Evolutionary conservation across 352 stramenopile species (phyloP).

Genomic region (Globisporangium cystogenes): DNA sequence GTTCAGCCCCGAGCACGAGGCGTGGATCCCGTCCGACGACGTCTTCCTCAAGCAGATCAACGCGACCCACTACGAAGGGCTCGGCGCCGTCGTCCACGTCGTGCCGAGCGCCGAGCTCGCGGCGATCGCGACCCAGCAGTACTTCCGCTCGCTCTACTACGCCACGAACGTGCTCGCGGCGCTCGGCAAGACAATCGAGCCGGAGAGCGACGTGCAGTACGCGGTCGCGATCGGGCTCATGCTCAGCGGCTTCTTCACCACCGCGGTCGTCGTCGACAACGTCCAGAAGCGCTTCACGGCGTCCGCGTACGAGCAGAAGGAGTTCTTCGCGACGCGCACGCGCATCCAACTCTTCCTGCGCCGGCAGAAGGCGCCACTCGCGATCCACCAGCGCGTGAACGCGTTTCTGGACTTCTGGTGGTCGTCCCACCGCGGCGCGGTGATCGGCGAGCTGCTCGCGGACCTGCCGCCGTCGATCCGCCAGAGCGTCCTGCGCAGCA

Average conservation of each 20-base stretch:
- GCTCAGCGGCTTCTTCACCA: constrained; percentile 63
- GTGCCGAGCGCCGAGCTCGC: constrained; percentile 13
- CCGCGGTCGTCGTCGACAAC: constrained; percentile 57
- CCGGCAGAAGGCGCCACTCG: constrained; percentile 39
- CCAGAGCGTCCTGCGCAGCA: constrained; percentile 47
- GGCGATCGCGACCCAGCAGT: constrained; percentile 25
- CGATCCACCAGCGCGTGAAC: constrained; percentile 53
- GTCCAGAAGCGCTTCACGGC: constrained; percentile 62
- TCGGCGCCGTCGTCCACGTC: constrained; percentile 24
- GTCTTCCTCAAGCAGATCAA: constrained; percentile 34
- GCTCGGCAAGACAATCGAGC: constrained; percentile 39
- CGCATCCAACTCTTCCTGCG: constrained; percentile 62
- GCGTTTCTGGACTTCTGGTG: constrained; percentile 70
- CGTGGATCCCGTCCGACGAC: constrained; percentile 44
- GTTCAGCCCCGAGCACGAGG: constrained; percentile 29
- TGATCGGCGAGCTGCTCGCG: constrained; percentile 48
- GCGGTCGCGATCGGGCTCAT: constrained; percentile 47
- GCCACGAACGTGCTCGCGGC: constrained; percentile 44
- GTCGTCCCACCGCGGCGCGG: constrained; percentile 52
- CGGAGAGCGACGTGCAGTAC: constrained; percentile 41
- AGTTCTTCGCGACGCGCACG: constrained; percentile 52
- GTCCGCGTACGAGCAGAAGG: constrained; percentile 60
- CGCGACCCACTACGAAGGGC: too few species aligned
- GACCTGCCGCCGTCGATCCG: constrained; percentile 50
- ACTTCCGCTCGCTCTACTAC: constrained; percentile 56